Conservation (phyloP, 345 rosid species). For the Hibiscus tridactylites region DNA sequence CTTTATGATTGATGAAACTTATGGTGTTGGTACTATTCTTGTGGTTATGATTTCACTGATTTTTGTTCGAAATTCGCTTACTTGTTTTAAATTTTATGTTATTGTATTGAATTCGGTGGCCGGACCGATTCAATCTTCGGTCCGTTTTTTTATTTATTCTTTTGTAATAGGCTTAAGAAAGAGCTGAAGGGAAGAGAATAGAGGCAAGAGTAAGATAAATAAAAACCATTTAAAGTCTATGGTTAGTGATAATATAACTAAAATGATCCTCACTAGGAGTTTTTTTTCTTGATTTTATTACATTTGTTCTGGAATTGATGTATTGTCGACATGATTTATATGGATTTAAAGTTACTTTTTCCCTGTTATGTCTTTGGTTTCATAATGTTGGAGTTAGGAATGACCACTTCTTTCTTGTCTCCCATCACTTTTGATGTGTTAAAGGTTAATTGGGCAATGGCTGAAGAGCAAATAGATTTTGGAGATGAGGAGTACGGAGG, state of each 20-base stretch:
- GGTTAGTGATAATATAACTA: too few relatives aligned
- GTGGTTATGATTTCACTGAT: background rate
- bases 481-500: constrained; percentile 50
- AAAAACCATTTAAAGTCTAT: background rate
- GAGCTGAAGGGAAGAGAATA: background rate
- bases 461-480: constrained; percentile 5
- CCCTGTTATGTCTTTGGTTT: constrained; percentile 2
- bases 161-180: background rate
- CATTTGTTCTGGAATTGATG: background rate
- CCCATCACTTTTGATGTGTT: constrained; percentile 16
- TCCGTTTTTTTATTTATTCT: background rate
- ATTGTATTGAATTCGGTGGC: background rate
- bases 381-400: constrained; percentile 2
- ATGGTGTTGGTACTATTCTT: background rate
- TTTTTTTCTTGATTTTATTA: too few relatives aligned
- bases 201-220: background rate
- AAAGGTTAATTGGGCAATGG: constrained; percentile 3
- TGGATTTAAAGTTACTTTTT: background rate
- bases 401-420: background rate
- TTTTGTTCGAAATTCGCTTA: background rate
- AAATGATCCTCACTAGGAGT: too few relatives aligned
- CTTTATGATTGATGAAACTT: background rate
- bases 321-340: background rate
- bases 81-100: background rate
- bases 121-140: background rate